phyloP scores from a whole-genome alignment of 1,284 basidiomycete species.

The Pyrrhoderma noxium region DNA sequence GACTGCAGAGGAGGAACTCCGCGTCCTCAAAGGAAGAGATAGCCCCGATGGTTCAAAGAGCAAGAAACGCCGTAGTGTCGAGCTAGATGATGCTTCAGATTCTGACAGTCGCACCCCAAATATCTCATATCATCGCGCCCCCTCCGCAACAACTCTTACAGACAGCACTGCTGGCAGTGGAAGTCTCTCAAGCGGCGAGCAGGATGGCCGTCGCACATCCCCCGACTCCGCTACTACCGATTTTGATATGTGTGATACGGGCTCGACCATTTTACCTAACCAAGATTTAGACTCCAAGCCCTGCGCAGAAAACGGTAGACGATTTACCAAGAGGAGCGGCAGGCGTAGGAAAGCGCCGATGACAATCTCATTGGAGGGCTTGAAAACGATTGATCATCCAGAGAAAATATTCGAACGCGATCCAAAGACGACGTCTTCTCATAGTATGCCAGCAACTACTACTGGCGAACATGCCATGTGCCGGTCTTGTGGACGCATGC shows the following conservation, averaged over 20 bases:
- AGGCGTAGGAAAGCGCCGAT: slow-evolving; percentile 21
- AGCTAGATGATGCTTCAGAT: slow-evolving; percentile 28
- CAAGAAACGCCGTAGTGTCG: slow-evolving; percentile 44
- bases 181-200: not conserved
- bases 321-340: not conserved
- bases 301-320: too few species aligned
- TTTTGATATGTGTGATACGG: slow-evolving; percentile 17
- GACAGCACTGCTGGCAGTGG: slow-evolving; percentile 13
- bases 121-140: slow-evolving; percentile 8
- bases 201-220: slow-evolving; percentile 8
- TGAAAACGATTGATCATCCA: slow-evolving; percentile 33
- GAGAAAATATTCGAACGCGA: slow-evolving; percentile 24
- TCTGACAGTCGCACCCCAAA: slow-evolving; percentile 12
- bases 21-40: slow-evolving; percentile 27
- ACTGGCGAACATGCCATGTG: slow-evolving; percentile 36
- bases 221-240: slow-evolving; percentile 16
- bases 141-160: slow-evolving; percentile 6
- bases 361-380: slow-evolving; percentile 37
- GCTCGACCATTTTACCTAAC: not conserved
- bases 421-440: slow-evolving; percentile 25
- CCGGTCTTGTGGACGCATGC: slow-evolving; percentile 41
- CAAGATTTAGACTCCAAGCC: too few species aligned
- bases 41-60: slow-evolving; percentile 32
- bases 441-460: slow-evolving; percentile 38
- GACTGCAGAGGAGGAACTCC: slow-evolving; percentile 47